phyloP scores from a whole-genome alignment of 2,329 filamentous ascomycete genomes.

The Emergomyces orientalis region DNA sequence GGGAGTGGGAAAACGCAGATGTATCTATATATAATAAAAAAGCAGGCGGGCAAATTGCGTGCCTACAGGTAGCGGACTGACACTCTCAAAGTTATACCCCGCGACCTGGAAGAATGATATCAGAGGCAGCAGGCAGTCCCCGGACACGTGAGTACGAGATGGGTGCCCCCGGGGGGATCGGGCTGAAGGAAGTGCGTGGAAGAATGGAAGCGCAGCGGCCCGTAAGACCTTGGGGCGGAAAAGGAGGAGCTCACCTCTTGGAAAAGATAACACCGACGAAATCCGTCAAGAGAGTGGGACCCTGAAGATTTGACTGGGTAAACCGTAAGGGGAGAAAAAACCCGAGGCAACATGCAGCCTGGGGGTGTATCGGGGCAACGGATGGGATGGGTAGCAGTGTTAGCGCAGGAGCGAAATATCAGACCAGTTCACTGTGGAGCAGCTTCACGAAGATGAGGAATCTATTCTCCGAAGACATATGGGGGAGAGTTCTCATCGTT shows the following conservation, averaged over 20 bases:
- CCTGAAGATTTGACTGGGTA: too few species aligned
- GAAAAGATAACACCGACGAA: background rate
- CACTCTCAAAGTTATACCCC: background rate
- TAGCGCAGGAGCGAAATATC: background rate
- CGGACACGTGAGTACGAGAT: background rate
- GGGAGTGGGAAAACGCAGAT: background rate
- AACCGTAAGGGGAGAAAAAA: constrained; percentile 15
- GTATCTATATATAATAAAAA: background rate
- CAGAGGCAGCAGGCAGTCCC: background rate
- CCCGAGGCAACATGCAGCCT: constrained; percentile 13
- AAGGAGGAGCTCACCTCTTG: constrained; percentile 9
- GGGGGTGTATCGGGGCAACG: constrained; percentile 10
- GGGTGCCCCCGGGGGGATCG: background rate
- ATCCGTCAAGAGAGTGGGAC: background rate
- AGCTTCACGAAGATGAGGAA: background rate
- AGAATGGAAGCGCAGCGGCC: background rate
- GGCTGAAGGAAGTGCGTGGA: constrained; percentile 8
- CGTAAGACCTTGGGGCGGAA: constrained; percentile 1
- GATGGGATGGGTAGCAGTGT: constrained; percentile 6
- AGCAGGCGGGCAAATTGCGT: background rate
- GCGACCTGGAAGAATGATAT: constrained; percentile 4
- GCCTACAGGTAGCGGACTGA: background rate
- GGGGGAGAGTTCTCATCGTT: background rate
- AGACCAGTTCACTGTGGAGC: background rate
- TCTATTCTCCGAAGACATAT: background rate